phyloP scores from a whole-genome alignment of 331 rosid genomes.

The Rhamnella rubrinervis region DNA sequence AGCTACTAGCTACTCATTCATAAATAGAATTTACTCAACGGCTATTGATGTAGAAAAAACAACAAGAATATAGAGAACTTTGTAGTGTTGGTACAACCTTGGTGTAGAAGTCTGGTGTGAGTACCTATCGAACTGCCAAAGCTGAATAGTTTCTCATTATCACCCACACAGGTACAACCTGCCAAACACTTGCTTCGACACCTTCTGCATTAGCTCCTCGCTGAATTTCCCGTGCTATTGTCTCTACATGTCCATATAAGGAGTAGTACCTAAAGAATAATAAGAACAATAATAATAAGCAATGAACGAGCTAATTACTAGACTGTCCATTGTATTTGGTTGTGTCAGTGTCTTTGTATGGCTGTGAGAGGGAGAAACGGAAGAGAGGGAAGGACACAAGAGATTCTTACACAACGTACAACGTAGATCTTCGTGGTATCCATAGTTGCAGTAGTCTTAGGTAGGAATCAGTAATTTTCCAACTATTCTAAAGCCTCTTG shows the following conservation, averaged over 20 bases:
- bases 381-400: not conserved
- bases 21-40: no score
- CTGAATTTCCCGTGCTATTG: conserved; percentile 80
- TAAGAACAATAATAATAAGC: not conserved
- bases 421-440: conserved; percentile 67
- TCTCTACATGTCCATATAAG: conserved; percentile 81
- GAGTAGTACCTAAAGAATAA: conserved; percentile 67
- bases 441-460: conserved; percentile 37
- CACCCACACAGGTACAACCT: conserved; percentile 36
- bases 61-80: no score
- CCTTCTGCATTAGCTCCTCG: conserved; percentile 81
- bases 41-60: no score
- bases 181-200: conserved; percentile 88
- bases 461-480: conserved; percentile 23
- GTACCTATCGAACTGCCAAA: no score
- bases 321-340: not conserved
- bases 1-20: no score
- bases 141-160: conserved; percentile 1
- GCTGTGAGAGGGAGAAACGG: not conserved
- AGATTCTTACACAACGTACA: conserved; percentile 68
- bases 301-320: not conserved
- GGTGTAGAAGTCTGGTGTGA: no score
- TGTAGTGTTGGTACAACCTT: no score
- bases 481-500: conserved; percentile 8
- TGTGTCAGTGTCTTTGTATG: not conserved